These are phyloP conservation scores for Pyronema omphalodes DNA, from an alignment of 495 filamentous ascomycete species.

Conservation along the genomic window DNA sequence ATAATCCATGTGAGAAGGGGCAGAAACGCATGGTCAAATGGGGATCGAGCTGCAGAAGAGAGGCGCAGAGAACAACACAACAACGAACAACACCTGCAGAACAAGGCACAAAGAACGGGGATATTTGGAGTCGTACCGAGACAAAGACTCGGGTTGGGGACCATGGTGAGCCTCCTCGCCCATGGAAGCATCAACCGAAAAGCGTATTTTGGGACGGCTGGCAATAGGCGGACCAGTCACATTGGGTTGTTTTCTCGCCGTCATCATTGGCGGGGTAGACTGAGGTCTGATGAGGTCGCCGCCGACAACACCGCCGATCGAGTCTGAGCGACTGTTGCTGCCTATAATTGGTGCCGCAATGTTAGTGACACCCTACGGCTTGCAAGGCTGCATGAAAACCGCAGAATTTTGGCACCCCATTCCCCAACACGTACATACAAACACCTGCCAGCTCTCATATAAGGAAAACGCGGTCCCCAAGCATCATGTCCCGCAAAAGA, in stretches of 20 bases:
- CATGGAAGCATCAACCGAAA: conserved; percentile 17
- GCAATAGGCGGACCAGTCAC: conserved; percentile 6
- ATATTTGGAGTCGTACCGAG: conserved; percentile 14
- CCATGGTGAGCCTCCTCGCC: conserved; percentile 7
- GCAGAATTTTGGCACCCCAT: background rate
- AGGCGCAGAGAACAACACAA: background rate
- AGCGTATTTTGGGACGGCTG: conserved; percentile 20
- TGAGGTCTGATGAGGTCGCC: conserved; percentile 11
- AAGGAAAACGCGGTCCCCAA: background rate
- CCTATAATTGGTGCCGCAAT: conserved; percentile 5
- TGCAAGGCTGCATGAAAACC: conserved; percentile 2
- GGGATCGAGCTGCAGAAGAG: background rate
- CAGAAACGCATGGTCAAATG: conserved; percentile 4
- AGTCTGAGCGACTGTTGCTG: conserved; percentile 8
- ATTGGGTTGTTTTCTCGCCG: conserved; percentile 7
- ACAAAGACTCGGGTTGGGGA: conserved; percentile 11
- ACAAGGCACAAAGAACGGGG: background rate
- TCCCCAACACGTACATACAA: background rate
- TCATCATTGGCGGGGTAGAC: conserved; percentile 23
- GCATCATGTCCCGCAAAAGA: background rate
- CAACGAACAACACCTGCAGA: background rate
- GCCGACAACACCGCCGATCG: conserved; percentile 15
- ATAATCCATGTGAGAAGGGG: conserved; percentile 1
- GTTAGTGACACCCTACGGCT: conserved; percentile 3
- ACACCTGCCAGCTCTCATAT: background rate